These are phyloP conservation scores for Udeniomyces megalosporus DNA, from an alignment of 768 basidiomycete species.

Conservation along the genomic window DNA sequence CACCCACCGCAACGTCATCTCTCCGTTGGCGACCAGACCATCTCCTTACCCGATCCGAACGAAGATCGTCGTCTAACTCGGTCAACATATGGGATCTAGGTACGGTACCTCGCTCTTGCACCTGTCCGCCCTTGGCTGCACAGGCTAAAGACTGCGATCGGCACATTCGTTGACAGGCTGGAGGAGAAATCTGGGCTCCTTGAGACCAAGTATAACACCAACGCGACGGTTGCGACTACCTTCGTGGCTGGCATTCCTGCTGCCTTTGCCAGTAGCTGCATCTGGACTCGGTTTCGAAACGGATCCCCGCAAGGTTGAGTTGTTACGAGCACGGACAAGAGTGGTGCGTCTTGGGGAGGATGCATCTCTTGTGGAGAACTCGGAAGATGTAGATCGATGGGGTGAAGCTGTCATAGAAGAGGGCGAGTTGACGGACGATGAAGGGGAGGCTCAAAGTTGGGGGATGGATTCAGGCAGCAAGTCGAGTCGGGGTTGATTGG, in stretches of 20 bases:
- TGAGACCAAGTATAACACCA: background rate
- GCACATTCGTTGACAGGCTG: background rate
- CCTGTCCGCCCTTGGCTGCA: background rate
- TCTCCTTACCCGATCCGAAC: background rate
- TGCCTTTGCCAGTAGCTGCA: background rate
- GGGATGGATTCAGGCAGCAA: too few relatives aligned
- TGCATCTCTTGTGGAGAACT: background rate
- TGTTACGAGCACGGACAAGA: background rate
- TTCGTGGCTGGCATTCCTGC: background rate
- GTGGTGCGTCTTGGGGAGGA: conserved; percentile 1
- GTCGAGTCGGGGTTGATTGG: too few relatives aligned
- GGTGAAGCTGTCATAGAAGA: background rate
- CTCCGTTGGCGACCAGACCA: conserved; percentile 13
- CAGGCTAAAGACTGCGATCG: background rate
- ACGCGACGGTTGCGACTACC: background rate
- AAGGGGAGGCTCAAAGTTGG: too few relatives aligned
- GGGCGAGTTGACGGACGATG: background rate
- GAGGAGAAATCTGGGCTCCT: background rate
- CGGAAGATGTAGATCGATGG: conserved; percentile 1
- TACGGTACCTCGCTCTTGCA: background rate
- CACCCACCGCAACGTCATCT: background rate
- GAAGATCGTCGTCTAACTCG: background rate
- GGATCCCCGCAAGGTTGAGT: background rate
- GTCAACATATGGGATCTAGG: conserved; percentile 13
- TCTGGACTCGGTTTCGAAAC: background rate